Conservation (phyloP, 371 early-diverging fungal species). For the Mortierella sp. region DNA sequence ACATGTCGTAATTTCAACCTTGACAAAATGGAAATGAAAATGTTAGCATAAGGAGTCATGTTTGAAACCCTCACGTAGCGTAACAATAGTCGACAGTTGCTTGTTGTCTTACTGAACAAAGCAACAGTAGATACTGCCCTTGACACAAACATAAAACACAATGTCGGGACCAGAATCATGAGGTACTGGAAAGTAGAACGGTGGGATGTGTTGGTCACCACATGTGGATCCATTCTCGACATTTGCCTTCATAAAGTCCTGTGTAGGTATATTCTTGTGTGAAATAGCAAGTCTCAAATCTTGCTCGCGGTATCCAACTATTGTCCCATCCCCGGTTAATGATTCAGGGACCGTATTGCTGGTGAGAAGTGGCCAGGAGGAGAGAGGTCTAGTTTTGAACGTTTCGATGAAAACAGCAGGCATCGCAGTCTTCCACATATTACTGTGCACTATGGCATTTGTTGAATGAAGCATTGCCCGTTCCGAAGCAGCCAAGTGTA, state of each 20-base stretch:
- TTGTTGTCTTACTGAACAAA: background rate
- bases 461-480: constrained; percentile 4
- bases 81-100: too few relatives aligned
- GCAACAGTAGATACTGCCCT: background rate
- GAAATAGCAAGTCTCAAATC: constrained; percentile 3
- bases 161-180: constrained; percentile 16
- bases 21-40: background rate
- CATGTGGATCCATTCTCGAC: background rate
- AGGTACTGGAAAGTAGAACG: constrained; percentile 20
- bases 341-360: background rate
- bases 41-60: too few relatives aligned
- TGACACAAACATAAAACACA: constrained; percentile 11
- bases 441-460: background rate
- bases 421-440: background rate
- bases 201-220: background rate
- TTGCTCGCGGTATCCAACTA: constrained; percentile 6
- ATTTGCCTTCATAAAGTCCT: constrained; percentile 11
- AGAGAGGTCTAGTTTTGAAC: constrained; percentile 1
- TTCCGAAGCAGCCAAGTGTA: constrained; percentile 7
- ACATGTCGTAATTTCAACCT: constrained; percentile 21
- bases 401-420: background rate
- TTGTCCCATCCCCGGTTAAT: constrained; percentile 6
- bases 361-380: constrained; percentile 1
- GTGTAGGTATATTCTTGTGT: constrained; percentile 9
- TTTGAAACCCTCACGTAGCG: too few relatives aligned